Base-by-base conservation (phyloP, 306 rosid species). In the Luffa acutangula region DNA sequence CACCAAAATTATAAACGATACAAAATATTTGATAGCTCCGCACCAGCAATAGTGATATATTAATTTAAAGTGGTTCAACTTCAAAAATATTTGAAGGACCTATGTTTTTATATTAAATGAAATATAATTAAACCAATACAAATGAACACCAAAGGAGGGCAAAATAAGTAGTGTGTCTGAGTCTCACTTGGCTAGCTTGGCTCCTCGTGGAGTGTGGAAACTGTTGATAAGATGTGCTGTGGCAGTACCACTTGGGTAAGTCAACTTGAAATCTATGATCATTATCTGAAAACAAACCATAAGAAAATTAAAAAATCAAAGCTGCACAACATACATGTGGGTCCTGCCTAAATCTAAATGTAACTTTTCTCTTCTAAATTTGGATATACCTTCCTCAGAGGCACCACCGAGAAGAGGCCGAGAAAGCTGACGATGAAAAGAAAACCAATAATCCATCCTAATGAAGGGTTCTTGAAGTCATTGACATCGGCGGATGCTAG, bases 191-290 rank as follows among this genome's bases (percentile, higher is more conserved):
- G 98, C 98, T 85, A 95, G 95, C 80, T 95, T 96, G 60, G 96
- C 97, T 78, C 97, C 98, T 54, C 84, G 58, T 57, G 79, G 85
- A 33, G 97, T 95, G 62, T 95, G 97, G 75, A 92, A 92, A 83
- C 98, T 90, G 83, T 95, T 95, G 60, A 95, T 95, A 79, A 95
- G 86, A 96, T 92, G 89, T 79, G 98, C 96, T 49, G 98, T 95
- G 37, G 98, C 98, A 51, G 97, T 95, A 21, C 98, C 98, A 81
- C 98, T 92, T 67, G 98, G 98, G 81, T 92, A 95, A 18, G 97
- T 91, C 78, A 95, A 97, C 83, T 91, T 92, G 84, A 92, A 88
- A 83, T 95, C 98, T 88, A 95, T 79, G 48, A 92, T 87, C 98
- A 95, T 95, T 76, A 95, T 89, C 98, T 92, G 90, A 86, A 63